phyloP scores from a whole-genome alignment of 192 early-diverging fungal genomes.

The Mortierella antarctica region DNA sequence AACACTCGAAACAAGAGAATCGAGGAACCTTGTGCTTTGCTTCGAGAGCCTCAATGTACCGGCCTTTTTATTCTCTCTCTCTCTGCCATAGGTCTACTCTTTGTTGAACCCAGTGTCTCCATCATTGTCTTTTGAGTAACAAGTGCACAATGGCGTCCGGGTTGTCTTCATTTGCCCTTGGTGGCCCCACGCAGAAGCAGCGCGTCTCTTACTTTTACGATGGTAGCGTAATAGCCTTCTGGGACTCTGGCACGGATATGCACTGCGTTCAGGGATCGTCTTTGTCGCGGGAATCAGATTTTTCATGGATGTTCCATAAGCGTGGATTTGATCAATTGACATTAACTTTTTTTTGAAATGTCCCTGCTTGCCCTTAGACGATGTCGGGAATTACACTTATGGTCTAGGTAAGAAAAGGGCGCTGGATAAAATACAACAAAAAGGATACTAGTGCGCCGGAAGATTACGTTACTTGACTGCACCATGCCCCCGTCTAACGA shows the following conservation, averaged over 20 bases:
- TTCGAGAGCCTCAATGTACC: too few relatives aligned
- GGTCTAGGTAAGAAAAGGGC: constrained; percentile 75
- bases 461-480: background rate
- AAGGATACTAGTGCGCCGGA: background rate
- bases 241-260: background rate
- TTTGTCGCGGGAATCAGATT: background rate
- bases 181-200: constrained; percentile 57
- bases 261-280: background rate
- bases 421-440: background rate
- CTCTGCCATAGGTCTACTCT: too few relatives aligned
- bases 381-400: constrained; percentile 89
- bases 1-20: too few relatives aligned
- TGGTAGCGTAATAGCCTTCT: constrained; percentile 51
- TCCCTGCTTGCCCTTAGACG: constrained; percentile 49
- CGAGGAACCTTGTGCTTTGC: too few relatives aligned
- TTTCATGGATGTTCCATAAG: too few relatives aligned
- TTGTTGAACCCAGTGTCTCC: background rate
- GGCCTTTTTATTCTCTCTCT: too few relatives aligned
- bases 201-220: constrained; percentile 75
- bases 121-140: background rate
- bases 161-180: constrained; percentile 50
- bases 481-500: background rate
- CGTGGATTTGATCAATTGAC: too few relatives aligned
- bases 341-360: background rate
- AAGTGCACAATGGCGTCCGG: constrained; percentile 26